phyloP scores from a whole-genome alignment of 164 flowering plant species.

The Aristolochia fimbriata region DNA sequence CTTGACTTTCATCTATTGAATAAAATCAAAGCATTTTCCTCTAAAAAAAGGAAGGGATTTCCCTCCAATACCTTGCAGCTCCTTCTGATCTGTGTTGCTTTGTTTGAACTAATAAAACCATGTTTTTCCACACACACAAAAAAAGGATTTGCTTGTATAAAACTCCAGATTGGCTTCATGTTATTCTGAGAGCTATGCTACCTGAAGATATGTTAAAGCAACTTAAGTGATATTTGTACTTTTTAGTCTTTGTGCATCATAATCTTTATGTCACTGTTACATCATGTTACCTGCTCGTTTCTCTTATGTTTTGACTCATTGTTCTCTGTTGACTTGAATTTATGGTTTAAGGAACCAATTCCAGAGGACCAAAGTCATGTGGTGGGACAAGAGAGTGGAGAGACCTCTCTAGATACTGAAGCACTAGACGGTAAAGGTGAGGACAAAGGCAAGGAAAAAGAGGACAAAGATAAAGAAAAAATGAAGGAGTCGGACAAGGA shows the following conservation, averaged over 20 bases:
- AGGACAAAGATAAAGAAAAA: conserved; percentile 65
- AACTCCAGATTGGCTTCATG: too few species aligned
- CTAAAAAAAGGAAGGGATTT: too few species aligned
- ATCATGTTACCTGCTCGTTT: not conserved
- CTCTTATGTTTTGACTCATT: not conserved
- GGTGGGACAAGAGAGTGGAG: conserved; percentile 32
- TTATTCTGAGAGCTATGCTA: too few species aligned
- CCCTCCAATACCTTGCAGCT: too few species aligned
- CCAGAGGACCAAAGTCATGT: conserved; percentile 56
- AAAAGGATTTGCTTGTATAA: too few species aligned
- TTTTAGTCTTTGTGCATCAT: not conserved
- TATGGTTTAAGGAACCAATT: conserved; percentile 38
- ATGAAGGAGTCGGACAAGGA: conserved; percentile 59
- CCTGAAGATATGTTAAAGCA: too few species aligned
- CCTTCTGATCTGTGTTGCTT: too few species aligned
- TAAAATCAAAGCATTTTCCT: too few species aligned
- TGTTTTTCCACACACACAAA: too few species aligned
- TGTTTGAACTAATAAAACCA: too few species aligned
- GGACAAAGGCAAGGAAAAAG: conserved; percentile 70
- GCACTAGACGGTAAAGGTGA: conserved; percentile 41
- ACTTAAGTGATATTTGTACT: too few species aligned
- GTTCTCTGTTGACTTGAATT: conserved; percentile 6
- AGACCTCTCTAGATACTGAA: conserved; percentile 39
- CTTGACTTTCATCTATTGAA: too few species aligned
- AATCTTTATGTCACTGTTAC: not conserved